Percentiles rank a stretch among this genome's conserved stretches.
phyloP scores from a whole-genome alignment of 495 filamentous ascomycete species.

The Talaromyces trachyspermus region DNA sequence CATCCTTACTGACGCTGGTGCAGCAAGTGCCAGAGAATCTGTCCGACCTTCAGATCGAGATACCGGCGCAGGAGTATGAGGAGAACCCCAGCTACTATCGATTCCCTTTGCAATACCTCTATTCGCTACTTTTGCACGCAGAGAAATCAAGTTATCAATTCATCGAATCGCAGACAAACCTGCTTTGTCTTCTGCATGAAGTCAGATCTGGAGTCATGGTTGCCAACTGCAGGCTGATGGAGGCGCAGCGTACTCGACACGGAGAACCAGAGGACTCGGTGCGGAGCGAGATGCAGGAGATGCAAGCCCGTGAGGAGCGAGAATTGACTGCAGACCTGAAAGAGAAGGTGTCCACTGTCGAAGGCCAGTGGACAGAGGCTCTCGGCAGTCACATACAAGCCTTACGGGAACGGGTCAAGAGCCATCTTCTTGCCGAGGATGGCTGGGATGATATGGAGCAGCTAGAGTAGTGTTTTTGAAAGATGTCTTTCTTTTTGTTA shows the following conservation, averaged over 20 bases:
- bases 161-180: conserved; percentile 88
- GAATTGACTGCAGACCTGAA: conserved; percentile 78
- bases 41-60: conserved; percentile 50
- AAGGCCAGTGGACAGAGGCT: conserved; percentile 76
- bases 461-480: conserved; percentile 25
- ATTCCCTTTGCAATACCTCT: conserved; percentile 79
- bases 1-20: conserved; percentile 63
- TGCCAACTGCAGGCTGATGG: conserved; percentile 47
- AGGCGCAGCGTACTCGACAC: conserved; percentile 49
- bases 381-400: conserved; percentile 52
- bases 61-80: conserved; percentile 68
- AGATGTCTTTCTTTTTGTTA: conserved; percentile 12
- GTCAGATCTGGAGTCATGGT: conserved; percentile 71
- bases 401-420: conserved; percentile 49
- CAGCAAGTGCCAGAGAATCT: conserved; percentile 65
- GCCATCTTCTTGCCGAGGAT: conserved; percentile 57
- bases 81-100: conserved; percentile 77
- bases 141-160: conserved; percentile 92
- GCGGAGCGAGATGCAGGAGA: conserved; percentile 49
- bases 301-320: conserved; percentile 55
- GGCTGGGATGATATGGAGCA: conserved; percentile 65
- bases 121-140: conserved; percentile 72
- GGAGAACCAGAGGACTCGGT: conserved; percentile 47
- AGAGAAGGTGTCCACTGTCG: conserved; percentile 82
- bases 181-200: conserved; percentile 90